Conservation (phyloP, 805 yeast species). For the Candida pseudoglaebosa region DNA sequence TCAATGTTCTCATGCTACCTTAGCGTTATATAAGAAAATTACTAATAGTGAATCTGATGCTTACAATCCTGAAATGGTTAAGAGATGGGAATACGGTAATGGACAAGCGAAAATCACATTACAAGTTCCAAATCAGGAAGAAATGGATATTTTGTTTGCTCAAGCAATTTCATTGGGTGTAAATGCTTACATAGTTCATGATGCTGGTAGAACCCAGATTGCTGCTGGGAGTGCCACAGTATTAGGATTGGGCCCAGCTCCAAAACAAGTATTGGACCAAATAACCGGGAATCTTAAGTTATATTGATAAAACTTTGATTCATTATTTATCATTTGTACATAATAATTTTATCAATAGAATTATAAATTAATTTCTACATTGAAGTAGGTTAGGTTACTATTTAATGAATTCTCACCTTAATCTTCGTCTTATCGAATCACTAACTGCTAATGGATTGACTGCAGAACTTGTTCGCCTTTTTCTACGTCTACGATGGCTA, state of each 20-base stretch:
- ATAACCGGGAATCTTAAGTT: conserved; percentile 77
- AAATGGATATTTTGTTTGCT: conserved; percentile 72
- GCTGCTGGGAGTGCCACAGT: conserved; percentile 97
- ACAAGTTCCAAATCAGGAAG: conserved; percentile 65
- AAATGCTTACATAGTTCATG: conserved; percentile 79
- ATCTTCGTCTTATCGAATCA: conserved; percentile 11
- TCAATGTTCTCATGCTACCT: conserved; percentile 97
- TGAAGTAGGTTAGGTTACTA: no score
- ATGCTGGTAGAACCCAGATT: conserved; percentile 95
- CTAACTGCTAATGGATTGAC: conserved; percentile 35
- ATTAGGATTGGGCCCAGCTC: conserved; percentile 97
- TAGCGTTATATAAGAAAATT: conserved; percentile 77
- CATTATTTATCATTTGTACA: neutral
- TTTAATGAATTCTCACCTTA: no score
- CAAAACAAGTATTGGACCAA: conserved; percentile 71
- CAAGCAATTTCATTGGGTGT: conserved; percentile 76
- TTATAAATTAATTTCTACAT: no score
- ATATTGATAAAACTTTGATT: conserved; percentile 39
- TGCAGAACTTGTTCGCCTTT: conserved; percentile 40
- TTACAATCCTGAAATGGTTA: conserved; percentile 59
- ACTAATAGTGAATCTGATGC: conserved; percentile 47
- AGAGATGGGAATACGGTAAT: conserved; percentile 67
- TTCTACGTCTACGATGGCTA: conserved; percentile 22
- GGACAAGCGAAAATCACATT: conserved; percentile 96
- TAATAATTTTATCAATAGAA: no score